Conservation (phyloP, 441 rosid species). For the Aquilaria agallochum region DNA sequence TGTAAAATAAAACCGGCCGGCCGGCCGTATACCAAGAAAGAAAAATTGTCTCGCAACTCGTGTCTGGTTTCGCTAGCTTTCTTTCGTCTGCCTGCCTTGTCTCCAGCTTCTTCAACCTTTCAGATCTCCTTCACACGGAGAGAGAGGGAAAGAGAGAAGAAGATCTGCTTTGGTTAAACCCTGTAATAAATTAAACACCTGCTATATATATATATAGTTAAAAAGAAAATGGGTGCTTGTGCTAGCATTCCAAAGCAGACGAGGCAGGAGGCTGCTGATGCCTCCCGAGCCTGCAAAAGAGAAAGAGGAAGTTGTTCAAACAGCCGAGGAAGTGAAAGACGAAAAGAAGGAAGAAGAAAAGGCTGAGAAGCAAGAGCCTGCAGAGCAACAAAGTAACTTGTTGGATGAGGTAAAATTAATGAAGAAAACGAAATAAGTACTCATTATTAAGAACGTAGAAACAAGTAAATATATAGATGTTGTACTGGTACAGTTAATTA, state of each 20-base stretch:
- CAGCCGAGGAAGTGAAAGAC: conserved; percentile 6
- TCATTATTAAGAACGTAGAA: no score
- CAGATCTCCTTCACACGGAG: background rate
- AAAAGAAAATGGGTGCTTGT: conserved; percentile 20
- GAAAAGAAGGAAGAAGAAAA: conserved; percentile 2
- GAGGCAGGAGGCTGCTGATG: conserved; percentile 6
- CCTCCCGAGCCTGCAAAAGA: conserved; percentile 11
- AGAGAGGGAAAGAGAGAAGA: conserved; percentile 7
- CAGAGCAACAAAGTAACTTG: conserved; percentile 1
- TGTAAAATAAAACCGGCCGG: background rate
- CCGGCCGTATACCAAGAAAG: background rate
- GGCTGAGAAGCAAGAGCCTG: background rate
- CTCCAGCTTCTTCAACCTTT: background rate
- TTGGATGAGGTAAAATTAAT: background rate
- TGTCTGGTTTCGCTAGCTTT: no score
- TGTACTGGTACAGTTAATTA: background rate
- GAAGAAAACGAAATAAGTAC: no score
- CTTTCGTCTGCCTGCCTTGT: background rate
- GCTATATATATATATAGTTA: no score
- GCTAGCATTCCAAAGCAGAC: conserved; percentile 16
- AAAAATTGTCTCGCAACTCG: no score
- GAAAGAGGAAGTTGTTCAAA: conserved; percentile 3
- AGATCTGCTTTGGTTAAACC: background rate
- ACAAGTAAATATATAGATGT: background rate
- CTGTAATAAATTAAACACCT: background rate